Evolutionary conservation across 345 rosid genomes (phyloP).

Genomic region (Moringa oleifera): DNA sequence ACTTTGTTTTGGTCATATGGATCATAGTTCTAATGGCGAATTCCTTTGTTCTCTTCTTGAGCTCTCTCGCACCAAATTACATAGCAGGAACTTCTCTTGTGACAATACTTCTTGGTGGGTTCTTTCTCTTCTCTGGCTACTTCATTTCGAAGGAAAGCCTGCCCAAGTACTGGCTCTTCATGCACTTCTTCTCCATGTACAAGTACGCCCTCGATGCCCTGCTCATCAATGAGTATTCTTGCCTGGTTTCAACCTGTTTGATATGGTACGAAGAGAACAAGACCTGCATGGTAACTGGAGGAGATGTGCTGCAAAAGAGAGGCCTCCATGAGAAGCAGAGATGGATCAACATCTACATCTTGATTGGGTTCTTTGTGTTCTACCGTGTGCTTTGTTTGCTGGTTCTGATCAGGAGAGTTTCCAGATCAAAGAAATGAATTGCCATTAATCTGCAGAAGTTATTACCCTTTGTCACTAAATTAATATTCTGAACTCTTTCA

Average conservation of each 20-base stretch:
- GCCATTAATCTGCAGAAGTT: too few relatives aligned
- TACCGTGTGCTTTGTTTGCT: constrained; percentile 77
- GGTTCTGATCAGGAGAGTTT: constrained; percentile 66
- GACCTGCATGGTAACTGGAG: constrained; percentile 63
- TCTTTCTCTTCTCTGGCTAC: constrained; percentile 92
- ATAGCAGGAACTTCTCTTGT: constrained; percentile 81
- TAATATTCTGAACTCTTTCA: too few relatives aligned
- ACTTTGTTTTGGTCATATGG: constrained; percentile 81
- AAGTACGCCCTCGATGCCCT: constrained; percentile 86
- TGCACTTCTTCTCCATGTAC: constrained; percentile 93
- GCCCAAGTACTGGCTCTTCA: constrained; percentile 90
- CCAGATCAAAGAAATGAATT: constrained; percentile 55
- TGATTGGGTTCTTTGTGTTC: constrained; percentile 79
- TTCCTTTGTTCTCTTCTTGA: constrained; percentile 79
- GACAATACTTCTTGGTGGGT: constrained; percentile 61
- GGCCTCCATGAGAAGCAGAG: constrained; percentile 59
- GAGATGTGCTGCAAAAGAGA: constrained; percentile 58
- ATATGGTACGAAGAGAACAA: constrained; percentile 50
- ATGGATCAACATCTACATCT: constrained; percentile 67
- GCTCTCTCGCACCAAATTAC: constrained; percentile 90
- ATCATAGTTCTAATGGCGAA: constrained; percentile 75
- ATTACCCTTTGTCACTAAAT: too few relatives aligned
- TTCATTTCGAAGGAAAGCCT: constrained; percentile 71
- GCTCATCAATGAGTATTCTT: constrained; percentile 84
- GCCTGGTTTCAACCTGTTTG: constrained; percentile 57